Percentiles rank a stretch among this genome's conserved stretches.
These are phyloP conservation scores for Margaritispora aquatica DNA, from an alignment of 495 filamentous ascomycete genomes.

Conservation along the genomic window DNA sequence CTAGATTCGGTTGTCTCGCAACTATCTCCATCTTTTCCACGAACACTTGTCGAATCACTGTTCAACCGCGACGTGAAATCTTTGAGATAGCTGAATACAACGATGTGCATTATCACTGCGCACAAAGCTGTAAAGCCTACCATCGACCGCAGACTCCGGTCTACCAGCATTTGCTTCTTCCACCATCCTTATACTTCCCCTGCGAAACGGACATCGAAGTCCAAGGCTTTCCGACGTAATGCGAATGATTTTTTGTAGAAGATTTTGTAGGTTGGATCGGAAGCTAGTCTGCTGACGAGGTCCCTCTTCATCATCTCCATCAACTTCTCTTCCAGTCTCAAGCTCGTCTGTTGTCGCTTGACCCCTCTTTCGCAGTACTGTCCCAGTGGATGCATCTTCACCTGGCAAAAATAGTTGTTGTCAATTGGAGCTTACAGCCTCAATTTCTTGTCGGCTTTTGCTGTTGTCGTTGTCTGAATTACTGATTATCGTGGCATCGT, in stretches of 20 bases:
- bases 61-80: constrained; percentile 2
- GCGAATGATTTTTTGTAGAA: neutral
- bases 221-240: neutral
- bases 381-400: constrained; percentile 7
- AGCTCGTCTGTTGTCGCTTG: neutral
- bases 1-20: constrained; percentile 2
- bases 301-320: neutral
- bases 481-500: neutral
- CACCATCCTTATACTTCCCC: constrained; percentile 6
- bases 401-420: neutral
- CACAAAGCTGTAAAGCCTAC: constrained; percentile 8
- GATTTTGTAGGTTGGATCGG: neutral
- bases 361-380: constrained; percentile 1
- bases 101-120: constrained; percentile 1
- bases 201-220: constrained; percentile 6
- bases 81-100: neutral
- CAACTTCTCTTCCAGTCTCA: neutral
- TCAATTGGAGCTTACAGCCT: neutral
- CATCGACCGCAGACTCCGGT: constrained; percentile 8
- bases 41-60: neutral
- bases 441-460: neutral
- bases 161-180: constrained; percentile 15
- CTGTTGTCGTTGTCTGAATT: neutral
- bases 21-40: constrained; percentile 6
- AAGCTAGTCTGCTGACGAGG: constrained; percentile 4